Base-by-base conservation (phyloP, 2,329 filamentous ascomycete genomes). In the Chaetomium globosum region DNA sequence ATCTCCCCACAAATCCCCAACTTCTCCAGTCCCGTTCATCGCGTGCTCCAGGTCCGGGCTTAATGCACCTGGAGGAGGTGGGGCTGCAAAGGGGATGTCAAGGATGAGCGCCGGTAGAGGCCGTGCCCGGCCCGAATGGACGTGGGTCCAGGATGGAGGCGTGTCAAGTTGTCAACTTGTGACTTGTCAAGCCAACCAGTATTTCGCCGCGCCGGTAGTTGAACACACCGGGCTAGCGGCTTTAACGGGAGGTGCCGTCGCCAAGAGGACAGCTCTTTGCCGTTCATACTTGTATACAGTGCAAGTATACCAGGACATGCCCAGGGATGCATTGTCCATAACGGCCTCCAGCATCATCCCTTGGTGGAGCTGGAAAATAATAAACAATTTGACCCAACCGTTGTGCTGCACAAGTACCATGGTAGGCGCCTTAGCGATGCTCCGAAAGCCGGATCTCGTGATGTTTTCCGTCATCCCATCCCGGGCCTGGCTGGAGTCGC, bases 21-120 rank as follows among this genome's bases (percentile, higher is more conserved):
- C 31, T 33, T 33, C 52, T 55, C 52, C 52, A 55, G 52, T 55
- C 52, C 4, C 52, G 21, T 33, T 31, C 52, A 30, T 31, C n/a
- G 52, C 30, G 36, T 55, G 30, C 33, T 55, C 10, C 31, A 31
- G 8, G 23, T 8, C 10, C 30, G 3, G 28, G 30, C 9, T 21
- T 36, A 8, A 36, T 21, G 9, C 8, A n/a, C 36, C 52, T 55
- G 30, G 52, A 23, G 30, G 30, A 36, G 52, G 52, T 55, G 19
- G 52, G 52, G n/a, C 30, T 31, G 30, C 52, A 19, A 3, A n/a
- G 30, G 19, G n/a, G 21, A 8, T n/a, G 52, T n/a, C 52, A 33
- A 55, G 30, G 52, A 55, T 55, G n/a, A 55, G 30, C 30, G 30
- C 21, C 30, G 7, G 8, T n/a, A n/a, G 19, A 6, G 19, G 1